phyloP scores from a whole-genome alignment of 2,329 filamentous ascomycete species.

The Helicocarpus griseus region DNA sequence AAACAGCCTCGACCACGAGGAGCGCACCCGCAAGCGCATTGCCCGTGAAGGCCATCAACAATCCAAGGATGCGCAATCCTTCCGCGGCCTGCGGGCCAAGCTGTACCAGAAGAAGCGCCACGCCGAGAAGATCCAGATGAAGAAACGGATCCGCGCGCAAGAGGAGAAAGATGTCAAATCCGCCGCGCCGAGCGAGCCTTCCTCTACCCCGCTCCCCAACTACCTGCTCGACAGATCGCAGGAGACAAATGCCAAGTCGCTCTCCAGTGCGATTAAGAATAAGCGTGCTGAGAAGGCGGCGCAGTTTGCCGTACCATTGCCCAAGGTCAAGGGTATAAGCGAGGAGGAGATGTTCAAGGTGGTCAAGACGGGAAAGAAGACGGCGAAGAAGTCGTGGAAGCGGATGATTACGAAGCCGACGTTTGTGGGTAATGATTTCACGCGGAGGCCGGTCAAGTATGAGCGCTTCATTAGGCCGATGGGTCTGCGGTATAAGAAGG shows the following conservation, averaged over 20 bases:
- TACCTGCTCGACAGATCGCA: constrained; percentile 85
- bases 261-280: constrained; percentile 85
- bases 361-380: constrained; percentile 92
- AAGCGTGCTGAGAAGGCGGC: constrained; percentile 90
- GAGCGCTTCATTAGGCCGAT: constrained; percentile 64
- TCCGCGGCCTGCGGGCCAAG: constrained; percentile 86
- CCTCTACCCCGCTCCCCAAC: constrained; percentile 71
- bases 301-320: constrained; percentile 82
- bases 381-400: constrained; percentile 66
- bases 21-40: constrained; percentile 74
- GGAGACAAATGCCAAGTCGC: constrained; percentile 59
- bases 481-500: constrained; percentile 72
- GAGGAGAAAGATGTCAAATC: constrained; percentile 96
- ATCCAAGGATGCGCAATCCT: constrained; percentile 84
- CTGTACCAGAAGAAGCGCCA: constrained; percentile 85
- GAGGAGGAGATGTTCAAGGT: constrained; percentile 99
- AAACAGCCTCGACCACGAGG: constrained; percentile 66
- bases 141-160: constrained; percentile 85
- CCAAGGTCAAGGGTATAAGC: constrained; percentile 85
- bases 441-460: constrained; percentile 71
- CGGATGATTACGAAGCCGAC: constrained; percentile 66
- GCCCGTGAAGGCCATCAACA: constrained; percentile 84
- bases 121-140: constrained; percentile 98
- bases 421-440: constrained; percentile 88
- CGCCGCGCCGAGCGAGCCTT: constrained; percentile 64